Percentiles rank a stretch among this genome's conserved stretches.
Conservation (phyloP, 179 eudicot species). For the Nepenthes alata region DNA sequence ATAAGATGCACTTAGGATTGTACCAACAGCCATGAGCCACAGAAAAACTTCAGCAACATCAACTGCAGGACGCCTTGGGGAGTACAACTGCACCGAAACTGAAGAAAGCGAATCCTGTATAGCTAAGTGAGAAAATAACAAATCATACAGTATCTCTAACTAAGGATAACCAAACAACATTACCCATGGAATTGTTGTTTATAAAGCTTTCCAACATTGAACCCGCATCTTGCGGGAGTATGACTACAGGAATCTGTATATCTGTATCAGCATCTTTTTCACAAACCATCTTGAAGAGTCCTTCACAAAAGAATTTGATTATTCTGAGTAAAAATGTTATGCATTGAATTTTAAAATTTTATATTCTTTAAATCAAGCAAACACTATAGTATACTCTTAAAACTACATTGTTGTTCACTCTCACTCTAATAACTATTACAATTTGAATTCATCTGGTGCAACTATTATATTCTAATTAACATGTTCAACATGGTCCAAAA, state of each 20-base stretch:
- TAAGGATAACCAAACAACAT: not conserved
- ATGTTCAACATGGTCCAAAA: too few species aligned
- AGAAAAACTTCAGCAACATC: conserved; percentile 94
- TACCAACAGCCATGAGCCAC: conserved; percentile 98
- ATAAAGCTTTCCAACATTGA: conserved; percentile 36
- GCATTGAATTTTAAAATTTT: not conserved
- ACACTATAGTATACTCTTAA: too few species aligned
- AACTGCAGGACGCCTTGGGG: conserved; percentile 79
- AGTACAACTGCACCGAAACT: conserved; percentile 94
- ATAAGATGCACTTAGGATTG: conserved; percentile 84
- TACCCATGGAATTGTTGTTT: conserved; percentile 51
- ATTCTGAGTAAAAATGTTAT: not conserved
- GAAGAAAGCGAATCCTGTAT: conserved; percentile 33
- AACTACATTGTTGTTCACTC: too few species aligned
- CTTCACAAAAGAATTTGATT: conserved; percentile 28
- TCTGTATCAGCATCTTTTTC: conserved; percentile 59
- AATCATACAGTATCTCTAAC: conserved; percentile 5
- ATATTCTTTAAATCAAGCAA: too few species aligned
- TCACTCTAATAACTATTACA: too few species aligned
- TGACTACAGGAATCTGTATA: conserved; percentile 75
- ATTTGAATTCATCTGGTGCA: too few species aligned
- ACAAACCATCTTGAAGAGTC: conserved; percentile 95
- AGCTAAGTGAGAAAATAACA: conserved; percentile 16
- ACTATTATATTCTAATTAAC: too few species aligned
- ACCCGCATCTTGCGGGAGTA: conserved; percentile 89